Conservation (phyloP, 768 basidiomycete species). For the Saitozyma podzolica region DNA sequence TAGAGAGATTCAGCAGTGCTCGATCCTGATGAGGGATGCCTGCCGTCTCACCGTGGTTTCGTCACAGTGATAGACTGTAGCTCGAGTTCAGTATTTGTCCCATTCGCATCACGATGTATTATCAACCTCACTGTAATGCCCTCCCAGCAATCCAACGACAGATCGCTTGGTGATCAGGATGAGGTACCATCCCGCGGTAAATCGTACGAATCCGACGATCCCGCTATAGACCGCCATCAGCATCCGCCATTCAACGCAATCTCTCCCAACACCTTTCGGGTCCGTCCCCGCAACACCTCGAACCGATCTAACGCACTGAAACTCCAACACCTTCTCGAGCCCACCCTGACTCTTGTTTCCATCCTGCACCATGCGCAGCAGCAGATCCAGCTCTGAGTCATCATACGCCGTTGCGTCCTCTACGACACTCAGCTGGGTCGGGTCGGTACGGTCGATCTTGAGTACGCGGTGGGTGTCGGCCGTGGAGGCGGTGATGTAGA, state of each 20-base stretch:
- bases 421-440: constrained; percentile 70
- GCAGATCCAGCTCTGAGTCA: constrained; percentile 80
- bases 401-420: constrained; percentile 89
- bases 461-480: constrained; percentile 87
- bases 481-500: constrained; percentile 87
- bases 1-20: constrained; percentile 11
- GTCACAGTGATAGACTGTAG: constrained; percentile 82
- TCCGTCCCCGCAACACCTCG: not conserved
- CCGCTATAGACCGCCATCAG: constrained; percentile 30
- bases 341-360: constrained; percentile 88
- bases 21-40: not conserved
- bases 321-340: constrained; percentile 69
- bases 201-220: constrained; percentile 75
- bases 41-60: constrained; percentile 69
- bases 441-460: constrained; percentile 85
- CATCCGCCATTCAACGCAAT: not conserved
- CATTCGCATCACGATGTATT: not conserved
- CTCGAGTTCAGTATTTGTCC: constrained; percentile 23
- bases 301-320: constrained; percentile 69
- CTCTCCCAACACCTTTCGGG: not conserved
- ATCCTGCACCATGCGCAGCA: constrained; percentile 93
- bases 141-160: constrained; percentile 88
- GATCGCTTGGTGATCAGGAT: constrained; percentile 84
- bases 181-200: constrained; percentile 96
- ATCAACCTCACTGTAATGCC: constrained; percentile 74